Conservation (phyloP, 2,329 filamentous ascomycete species). For the Diaporthe helianthi region DNA sequence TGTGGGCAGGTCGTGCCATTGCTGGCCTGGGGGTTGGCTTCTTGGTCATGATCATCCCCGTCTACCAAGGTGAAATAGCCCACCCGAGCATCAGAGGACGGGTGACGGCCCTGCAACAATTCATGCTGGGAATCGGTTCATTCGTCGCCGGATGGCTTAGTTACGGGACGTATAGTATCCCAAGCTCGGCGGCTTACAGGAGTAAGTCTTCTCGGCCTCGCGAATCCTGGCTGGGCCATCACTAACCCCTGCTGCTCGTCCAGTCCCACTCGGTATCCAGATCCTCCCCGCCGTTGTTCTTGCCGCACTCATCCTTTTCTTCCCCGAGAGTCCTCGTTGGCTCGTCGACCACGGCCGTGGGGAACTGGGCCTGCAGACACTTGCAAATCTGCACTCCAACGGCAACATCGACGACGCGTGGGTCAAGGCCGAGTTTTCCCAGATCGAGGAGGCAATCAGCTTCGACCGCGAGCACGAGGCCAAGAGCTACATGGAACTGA, state of each 20-base stretch:
- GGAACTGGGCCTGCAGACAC: constrained; percentile 69
- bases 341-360: constrained; percentile 74
- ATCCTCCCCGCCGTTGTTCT: constrained; percentile 70
- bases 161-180: constrained; percentile 59
- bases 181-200: constrained; percentile 42
- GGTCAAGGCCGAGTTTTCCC: constrained; percentile 75
- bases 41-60: constrained; percentile 53
- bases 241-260: not conserved
- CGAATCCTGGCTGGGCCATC: not conserved
- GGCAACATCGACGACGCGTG: constrained; percentile 71
- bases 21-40: constrained; percentile 68
- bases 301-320: constrained; percentile 69
- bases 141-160: constrained; percentile 77
- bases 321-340: constrained; percentile 78
- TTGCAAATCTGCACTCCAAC: constrained; percentile 74
- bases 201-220: not conserved
- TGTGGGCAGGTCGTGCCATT: constrained; percentile 74
- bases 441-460: constrained; percentile 67
- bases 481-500: constrained; percentile 74
- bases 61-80: constrained; percentile 81
- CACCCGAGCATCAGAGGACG: constrained; percentile 80
- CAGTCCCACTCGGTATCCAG: constrained; percentile 54
- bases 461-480: constrained; percentile 73
- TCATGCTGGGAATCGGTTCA: constrained; percentile 81
- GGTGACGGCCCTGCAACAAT: constrained; percentile 79